These are phyloP conservation scores for Coemansia sp. DNA, from an alignment of 192 early-diverging fungal species.

Conservation along the genomic window DNA sequence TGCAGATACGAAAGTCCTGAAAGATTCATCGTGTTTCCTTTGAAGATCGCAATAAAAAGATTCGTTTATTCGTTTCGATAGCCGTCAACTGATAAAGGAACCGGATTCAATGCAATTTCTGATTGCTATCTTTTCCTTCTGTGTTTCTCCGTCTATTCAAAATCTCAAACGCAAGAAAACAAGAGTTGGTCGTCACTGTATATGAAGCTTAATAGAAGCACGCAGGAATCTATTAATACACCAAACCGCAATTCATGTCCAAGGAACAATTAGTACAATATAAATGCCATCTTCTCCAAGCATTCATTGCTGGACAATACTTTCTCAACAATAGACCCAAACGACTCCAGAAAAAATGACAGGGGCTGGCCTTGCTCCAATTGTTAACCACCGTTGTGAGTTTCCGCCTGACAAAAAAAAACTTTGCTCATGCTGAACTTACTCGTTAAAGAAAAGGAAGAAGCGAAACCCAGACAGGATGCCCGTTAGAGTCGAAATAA, in stretches of 20 bases:
- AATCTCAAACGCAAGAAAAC: no score
- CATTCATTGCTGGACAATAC: neutral
- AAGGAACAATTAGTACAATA: neutral
- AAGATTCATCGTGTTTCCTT: conserved; percentile 32
- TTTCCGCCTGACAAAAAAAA: no score
- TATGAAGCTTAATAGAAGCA: no score
- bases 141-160: no score
- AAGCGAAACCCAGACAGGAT: no score
- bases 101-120: neutral
- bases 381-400: no score
- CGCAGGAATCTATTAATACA: neutral
- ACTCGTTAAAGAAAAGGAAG: neutral
- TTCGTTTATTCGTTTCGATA: neutral
- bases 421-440: neutral
- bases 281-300: neutral
- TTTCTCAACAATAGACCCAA: neutral
- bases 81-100: neutral
- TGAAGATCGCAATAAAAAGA: neutral
- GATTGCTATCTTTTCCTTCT: neutral
- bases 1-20: conserved; percentile 53
- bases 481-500: no score
- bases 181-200: no score
- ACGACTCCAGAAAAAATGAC: neutral
- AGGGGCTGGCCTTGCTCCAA: neutral
- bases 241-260: neutral